Evolutionary conservation across 768 basidiomycete genomes (phyloP).

Genomic region (Myochromella boudieri): DNA sequence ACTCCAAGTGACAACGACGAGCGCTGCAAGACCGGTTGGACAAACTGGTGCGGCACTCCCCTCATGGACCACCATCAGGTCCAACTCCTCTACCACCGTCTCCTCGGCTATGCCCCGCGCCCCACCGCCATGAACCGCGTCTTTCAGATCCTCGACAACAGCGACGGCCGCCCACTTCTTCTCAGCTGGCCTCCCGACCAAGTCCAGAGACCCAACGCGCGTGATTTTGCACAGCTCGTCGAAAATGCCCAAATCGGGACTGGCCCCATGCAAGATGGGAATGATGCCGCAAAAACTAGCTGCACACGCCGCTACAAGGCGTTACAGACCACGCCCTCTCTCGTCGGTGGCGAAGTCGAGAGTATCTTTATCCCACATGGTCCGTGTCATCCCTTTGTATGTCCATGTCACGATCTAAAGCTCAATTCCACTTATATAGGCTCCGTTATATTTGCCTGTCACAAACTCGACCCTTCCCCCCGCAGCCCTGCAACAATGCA

Average conservation of each 20-base stretch:
- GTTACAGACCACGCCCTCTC: slow-evolving; percentile 59
- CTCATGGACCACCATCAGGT: slow-evolving; percentile 57
- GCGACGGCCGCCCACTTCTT: slow-evolving; percentile 54
- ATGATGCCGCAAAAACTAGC: slow-evolving; percentile 80
- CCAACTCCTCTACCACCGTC: slow-evolving; percentile 55
- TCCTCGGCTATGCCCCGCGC: slow-evolving; percentile 54
- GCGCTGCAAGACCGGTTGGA: slow-evolving; percentile 68
- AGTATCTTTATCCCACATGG: slow-evolving; percentile 92
- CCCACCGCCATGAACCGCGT: slow-evolving; percentile 56
- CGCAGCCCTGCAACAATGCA: slow-evolving; percentile 45
- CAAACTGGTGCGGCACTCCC: slow-evolving; percentile 88
- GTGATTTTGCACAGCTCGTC: slow-evolving; percentile 60
- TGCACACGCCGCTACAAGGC: slow-evolving; percentile 85
- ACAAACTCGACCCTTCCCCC: slow-evolving; percentile 54
- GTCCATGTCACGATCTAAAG: too few species aligned
- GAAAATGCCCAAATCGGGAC: slow-evolving; percentile 65
- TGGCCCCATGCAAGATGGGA: slow-evolving; percentile 46
- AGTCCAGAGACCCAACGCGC: slow-evolving; percentile 33
- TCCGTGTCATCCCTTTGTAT: slow-evolving; percentile 39
- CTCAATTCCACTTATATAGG: slow-evolving; percentile 42
- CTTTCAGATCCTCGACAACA: slow-evolving; percentile 77
- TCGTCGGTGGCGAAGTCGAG: slow-evolving; percentile 65
- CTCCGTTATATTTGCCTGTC: slow-evolving; percentile 72
- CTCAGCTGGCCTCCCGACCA: slow-evolving; percentile 80
- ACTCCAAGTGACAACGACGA: slow-evolving; percentile 74